Conservation (phyloP, 2,329 filamentous ascomycete genomes). For the Diaporthe citri region DNA sequence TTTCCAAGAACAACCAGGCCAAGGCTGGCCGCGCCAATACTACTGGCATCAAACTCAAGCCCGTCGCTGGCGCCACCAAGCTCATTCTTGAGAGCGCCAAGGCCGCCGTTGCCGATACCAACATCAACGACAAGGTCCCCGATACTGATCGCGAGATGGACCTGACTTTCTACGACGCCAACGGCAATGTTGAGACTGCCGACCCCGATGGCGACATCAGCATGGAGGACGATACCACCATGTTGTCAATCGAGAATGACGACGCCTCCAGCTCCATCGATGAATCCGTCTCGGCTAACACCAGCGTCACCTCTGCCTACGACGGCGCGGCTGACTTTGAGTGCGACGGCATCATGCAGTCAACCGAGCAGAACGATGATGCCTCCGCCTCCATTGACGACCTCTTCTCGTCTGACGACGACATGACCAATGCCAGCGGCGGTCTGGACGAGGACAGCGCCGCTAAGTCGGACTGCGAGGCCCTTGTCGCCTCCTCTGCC, state of each 20-base stretch:
- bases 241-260: not conserved
- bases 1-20: constrained; percentile 17
- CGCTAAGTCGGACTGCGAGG: not conserved
- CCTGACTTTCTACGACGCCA: constrained; percentile 11
- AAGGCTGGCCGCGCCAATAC: not conserved
- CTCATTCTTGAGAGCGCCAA: not conserved
- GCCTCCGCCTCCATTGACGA: not conserved
- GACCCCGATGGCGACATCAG: constrained; percentile 7
- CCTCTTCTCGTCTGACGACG: not conserved
- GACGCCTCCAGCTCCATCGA: not conserved
- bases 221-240: constrained; percentile 11
- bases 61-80: not conserved
- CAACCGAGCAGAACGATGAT: not conserved
- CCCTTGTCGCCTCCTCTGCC: not conserved
- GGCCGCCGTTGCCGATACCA: not conserved
- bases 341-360: not conserved
- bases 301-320: constrained; percentile 1
- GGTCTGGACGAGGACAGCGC: not conserved
- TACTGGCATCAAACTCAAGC: constrained; percentile 21
- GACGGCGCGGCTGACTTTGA: not conserved
- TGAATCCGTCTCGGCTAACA: not conserved
- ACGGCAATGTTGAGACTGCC: constrained; percentile 22
- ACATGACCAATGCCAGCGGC: not conserved
- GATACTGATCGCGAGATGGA: constrained; percentile 1
- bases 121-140: constrained; percentile 1